Base-by-base conservation (phyloP, 1,139 yeast species). In the Arxiozyma telluris region DNA sequence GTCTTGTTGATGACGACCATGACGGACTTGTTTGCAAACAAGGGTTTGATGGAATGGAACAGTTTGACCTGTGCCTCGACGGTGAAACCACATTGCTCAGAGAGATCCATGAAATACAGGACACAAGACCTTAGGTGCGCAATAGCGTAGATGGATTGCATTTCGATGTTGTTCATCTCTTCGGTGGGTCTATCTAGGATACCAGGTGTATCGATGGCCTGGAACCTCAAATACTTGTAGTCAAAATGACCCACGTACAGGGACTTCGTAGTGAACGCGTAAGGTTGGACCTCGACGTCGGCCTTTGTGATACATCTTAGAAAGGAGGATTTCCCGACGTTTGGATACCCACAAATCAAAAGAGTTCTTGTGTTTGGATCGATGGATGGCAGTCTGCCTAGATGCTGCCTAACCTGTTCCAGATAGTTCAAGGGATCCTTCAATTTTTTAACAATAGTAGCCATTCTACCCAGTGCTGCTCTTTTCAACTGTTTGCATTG, bases 381-480 rank as follows among this genome's bases (percentile, higher is more conserved):
- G 71, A 93, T 94, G 64, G 94, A 83, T 58, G 99, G 99, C 64
- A 93, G 78, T 81, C 99, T 91, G 63, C 98, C 96, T 76, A 93
- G 81, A 76, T 93, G 99, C 76, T 93, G 99, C 76, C 99, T 87
- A 57, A 93, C 99, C 76, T 93, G 98, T 75, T 93, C 99, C 70
- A 93, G 79, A 75, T 94, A 93, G 50, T 82, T 79, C 59, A 93
- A 78, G 44, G 98, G 94, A 71, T 93, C 98, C 75, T 91, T 94
- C 69, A 93, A 81, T 65, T 94, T 89, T 78, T 93, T 93, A 66
- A 84, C 83, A 66, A 93, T 89, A 51, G 99, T 93, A 55, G 98
- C 98, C 99, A 93, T 93, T 75, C 99, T 87, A 79, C 99, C 99
- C 64, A 93, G 77, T 42, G 98, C 99, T 62, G 99, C 99, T 67